Evolutionary conservation across 2,329 filamentous ascomycete genomes (phyloP), one percentile per base, ranked within the genome.

Genomic region (Venturia nashicola): DNA sequence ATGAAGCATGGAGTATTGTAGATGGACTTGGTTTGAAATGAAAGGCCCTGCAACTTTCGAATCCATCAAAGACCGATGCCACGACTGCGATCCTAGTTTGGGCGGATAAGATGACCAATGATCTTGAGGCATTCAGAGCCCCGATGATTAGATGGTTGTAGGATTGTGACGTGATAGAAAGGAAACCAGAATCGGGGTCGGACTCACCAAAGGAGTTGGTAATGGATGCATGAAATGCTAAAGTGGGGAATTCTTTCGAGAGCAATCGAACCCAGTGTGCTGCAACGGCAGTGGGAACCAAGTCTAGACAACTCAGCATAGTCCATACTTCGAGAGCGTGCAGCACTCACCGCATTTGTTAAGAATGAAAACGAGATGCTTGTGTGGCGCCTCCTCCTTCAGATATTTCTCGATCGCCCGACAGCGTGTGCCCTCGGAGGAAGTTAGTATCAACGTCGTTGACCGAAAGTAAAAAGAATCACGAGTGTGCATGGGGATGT

Each of bases 191-290:
- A 27, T 2, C 27, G 27, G 27, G 27, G 27, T 27, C 2, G 4
- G 27, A 27, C 27, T 27, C 2, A 27, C 94, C 94, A 69, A 99
- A 99, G 0, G 90, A 91, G 74, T 99, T 97, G 72, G 89, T 97
- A 72, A 99, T 91, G 61, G 86, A 91, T 2, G 93, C 91, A 71
- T 97, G 91, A 78, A 99, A 97, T 5, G 94, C 94, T 57, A 97
- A 84, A 1, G 93, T 97, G 1, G 94, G 94, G 70, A 94, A 90
- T 68, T 96, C 91, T 73, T 91, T 94, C 5, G 91, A 96, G 0
- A 99, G 81, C 62, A 84, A 78, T 68, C 90, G 87, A 62, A 99
- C 93, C 94, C 94, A 99, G 66, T 88, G 86, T 71, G 94, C 93
- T 27, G 46, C 46, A 3, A 51, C 46, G 11, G 46, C 46, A 9